Percentiles rank a stretch among this genome's conserved stretches.
Evolutionary conservation across 805 yeast genomes (phyloP).

Genomic region (Ogataea nitratoaversa): DNA sequence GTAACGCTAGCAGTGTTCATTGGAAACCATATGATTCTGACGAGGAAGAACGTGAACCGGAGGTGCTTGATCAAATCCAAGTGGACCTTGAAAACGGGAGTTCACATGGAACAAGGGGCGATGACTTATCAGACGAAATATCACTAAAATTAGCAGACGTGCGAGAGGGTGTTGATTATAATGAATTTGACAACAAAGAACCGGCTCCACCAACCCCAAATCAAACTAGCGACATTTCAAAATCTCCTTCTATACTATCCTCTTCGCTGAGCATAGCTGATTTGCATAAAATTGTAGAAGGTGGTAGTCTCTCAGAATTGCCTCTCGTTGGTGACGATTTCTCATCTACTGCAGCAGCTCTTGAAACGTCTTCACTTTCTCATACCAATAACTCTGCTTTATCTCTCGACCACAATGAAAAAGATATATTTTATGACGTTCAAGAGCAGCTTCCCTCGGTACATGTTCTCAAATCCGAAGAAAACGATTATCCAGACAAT

Average conservation of each 20-base stretch:
- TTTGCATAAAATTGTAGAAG: neutral
- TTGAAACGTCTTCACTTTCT: neutral
- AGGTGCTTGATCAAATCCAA: neutral
- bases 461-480: neutral
- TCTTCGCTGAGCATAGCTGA: neutral
- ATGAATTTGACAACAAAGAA: too few species aligned
- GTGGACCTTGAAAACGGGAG: neutral
- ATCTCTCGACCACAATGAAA: neutral
- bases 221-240: too few species aligned
- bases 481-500: too few species aligned
- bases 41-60: neutral
- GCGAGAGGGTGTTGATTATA: neutral
- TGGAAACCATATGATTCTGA: constrained; percentile 9
- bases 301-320: too few species aligned
- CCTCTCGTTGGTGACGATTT: too few species aligned
- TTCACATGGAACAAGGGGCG: too few species aligned
- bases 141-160: too few species aligned
- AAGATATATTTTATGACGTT: constrained; percentile 10
- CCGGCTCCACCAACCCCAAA: too few species aligned
- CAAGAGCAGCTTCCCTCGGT: neutral
- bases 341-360: too few species aligned
- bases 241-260: neutral
- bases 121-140: too few species aligned
- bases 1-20: constrained; percentile 5
- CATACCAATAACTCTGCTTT: neutral